Evolutionary conservation across 2,329 filamentous ascomycete genomes (phyloP).

Genomic region (Sporothrix dimorphospora): DNA sequence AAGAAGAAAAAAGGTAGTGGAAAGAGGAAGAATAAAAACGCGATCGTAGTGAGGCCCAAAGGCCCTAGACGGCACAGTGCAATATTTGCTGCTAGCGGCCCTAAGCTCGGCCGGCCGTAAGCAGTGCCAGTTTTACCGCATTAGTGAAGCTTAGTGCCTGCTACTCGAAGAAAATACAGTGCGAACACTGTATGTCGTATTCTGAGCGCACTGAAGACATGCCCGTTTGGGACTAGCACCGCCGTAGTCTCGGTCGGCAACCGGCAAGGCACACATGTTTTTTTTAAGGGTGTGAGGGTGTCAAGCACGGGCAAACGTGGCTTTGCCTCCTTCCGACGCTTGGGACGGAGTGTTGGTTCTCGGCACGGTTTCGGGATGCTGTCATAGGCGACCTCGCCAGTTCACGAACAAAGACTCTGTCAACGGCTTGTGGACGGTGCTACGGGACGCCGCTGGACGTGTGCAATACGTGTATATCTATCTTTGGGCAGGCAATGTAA

Average conservation of each 20-base stretch:
- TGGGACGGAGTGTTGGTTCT: conserved; percentile 3
- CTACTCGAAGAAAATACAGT: background rate
- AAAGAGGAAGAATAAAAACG: background rate
- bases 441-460: background rate
- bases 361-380: no score
- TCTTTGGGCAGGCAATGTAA: background rate
- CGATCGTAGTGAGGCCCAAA: background rate
- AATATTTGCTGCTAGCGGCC: background rate
- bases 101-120: background rate
- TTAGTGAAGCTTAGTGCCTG: conserved; percentile 2
- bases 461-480: conserved; percentile 10
- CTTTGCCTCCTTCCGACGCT: conserved; percentile 6
- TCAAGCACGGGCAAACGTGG: conserved; percentile 9
- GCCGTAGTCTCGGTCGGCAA: background rate
- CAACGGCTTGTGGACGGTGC: background rate
- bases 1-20: background rate
- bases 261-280: conserved; percentile 23
- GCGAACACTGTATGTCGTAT: background rate
- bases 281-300: background rate
- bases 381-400: no score
- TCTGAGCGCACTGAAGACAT: background rate
- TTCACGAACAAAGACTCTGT: no score
- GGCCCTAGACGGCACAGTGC: background rate
- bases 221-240: conserved; percentile 15
- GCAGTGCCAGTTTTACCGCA: background rate